These are phyloP conservation scores for Capronia americana DNA, from an alignment of 2,329 filamentous ascomycete species.

Conservation along the genomic window DNA sequence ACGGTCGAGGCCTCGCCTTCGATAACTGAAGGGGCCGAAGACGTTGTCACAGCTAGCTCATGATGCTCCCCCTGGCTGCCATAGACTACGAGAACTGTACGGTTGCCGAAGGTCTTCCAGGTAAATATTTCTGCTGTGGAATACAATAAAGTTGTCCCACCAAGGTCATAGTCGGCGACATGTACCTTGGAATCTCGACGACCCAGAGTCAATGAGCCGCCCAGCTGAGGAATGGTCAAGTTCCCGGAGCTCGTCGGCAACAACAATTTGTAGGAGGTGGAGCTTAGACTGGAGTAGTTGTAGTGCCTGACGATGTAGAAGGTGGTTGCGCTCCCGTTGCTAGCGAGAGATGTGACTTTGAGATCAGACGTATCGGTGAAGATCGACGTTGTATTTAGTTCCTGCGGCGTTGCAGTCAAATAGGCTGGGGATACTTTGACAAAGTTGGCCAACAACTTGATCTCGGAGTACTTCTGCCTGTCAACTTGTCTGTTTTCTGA, in stretches of 20 bases:
- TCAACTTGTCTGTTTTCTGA: slow-evolving; percentile 71
- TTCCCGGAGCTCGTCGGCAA: slow-evolving; percentile 54
- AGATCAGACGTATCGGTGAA: slow-evolving; percentile 60
- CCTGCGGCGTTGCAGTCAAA: slow-evolving; percentile 63
- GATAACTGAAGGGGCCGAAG: slow-evolving; percentile 2
- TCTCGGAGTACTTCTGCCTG: slow-evolving; percentile 79
- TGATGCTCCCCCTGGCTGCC: slow-evolving; percentile 50
- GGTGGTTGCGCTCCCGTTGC: slow-evolving; percentile 58
- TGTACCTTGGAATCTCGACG: slow-evolving; percentile 55
- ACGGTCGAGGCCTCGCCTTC: slow-evolving; percentile 10
- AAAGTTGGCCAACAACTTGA: slow-evolving; percentile 79
- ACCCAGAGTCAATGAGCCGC: slow-evolving; percentile 47
- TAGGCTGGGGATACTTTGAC: slow-evolving; percentile 74
- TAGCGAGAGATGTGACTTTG: slow-evolving; percentile 67
- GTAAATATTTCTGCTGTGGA: slow-evolving; percentile 55
- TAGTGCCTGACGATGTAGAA: slow-evolving; percentile 74
- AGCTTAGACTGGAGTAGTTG: slow-evolving; percentile 65
- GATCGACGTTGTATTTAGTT: slow-evolving; percentile 51
- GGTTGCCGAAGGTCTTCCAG: slow-evolving; percentile 42
- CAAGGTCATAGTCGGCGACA: slow-evolving; percentile 51
- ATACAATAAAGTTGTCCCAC: slow-evolving; percentile 50
- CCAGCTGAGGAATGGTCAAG: slow-evolving; percentile 51
- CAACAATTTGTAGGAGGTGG: slow-evolving; percentile 68
- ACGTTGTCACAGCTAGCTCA: slow-evolving; percentile 48
- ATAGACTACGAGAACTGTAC: slow-evolving; percentile 49